These are phyloP conservation scores for Geotrichum cucujoidarum DNA, from an alignment of 1,139 yeast species.

Conservation along the genomic window DNA sequence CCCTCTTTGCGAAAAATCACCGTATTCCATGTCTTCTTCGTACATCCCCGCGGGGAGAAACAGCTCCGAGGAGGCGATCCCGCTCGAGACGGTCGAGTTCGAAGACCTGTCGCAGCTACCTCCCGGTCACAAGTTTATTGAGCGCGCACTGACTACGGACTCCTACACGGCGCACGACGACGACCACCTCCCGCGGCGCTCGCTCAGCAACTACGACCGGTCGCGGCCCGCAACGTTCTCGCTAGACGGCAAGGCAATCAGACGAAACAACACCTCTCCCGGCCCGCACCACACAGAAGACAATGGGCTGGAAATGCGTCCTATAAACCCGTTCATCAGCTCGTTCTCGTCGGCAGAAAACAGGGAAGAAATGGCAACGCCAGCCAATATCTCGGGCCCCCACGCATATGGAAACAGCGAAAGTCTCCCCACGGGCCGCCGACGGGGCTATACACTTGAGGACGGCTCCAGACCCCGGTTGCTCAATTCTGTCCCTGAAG, in stretches of 20 bases:
- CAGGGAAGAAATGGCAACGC: not conserved
- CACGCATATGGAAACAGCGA: constrained; percentile 4
- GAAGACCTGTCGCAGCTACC: not conserved
- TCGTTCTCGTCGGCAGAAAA: not conserved
- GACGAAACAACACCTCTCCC: constrained; percentile 4
- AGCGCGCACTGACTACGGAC: not conserved
- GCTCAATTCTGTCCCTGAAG: constrained; percentile 14
- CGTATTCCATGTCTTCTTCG: not conserved
- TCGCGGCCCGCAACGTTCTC: not conserved
- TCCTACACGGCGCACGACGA: constrained; percentile 10
- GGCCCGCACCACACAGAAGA: not conserved
- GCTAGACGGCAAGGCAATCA: not conserved
- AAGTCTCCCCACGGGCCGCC: not conserved
- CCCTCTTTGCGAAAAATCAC: no score
- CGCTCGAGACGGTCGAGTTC: not conserved
- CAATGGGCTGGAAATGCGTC: no score
- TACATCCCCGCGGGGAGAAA: not conserved
- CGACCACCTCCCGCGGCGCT: not conserved
- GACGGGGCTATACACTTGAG: not conserved
- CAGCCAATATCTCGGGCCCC: not conserved
- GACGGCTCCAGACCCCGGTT: constrained; percentile 10
- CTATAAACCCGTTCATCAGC: no score
- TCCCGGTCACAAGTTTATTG: not conserved
- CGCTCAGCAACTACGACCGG: not conserved
- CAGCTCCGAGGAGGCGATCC: not conserved